Conservation (phyloP, 2,329 filamentous ascomycete genomes). For the Fusarium sacchari region DNA sequence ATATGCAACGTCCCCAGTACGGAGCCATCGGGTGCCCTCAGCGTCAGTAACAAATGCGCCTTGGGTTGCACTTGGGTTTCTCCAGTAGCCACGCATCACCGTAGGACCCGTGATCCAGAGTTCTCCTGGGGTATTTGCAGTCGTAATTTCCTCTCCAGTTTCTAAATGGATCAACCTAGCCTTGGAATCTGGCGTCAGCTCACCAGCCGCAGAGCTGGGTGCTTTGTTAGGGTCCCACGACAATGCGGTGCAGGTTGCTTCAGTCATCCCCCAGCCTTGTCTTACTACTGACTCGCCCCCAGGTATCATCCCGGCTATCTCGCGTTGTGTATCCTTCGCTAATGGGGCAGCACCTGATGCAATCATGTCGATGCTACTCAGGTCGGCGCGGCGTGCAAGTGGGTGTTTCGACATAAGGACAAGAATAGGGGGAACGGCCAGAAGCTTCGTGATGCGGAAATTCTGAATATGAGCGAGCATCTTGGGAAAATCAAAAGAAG, state of each 20-base stretch:
- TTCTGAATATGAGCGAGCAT: conserved; percentile 75
- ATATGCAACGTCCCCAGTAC: conserved; percentile 79
- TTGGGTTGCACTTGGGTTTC: conserved; percentile 72
- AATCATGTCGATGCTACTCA: conserved; percentile 70
- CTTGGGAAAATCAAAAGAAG: conserved; percentile 77
- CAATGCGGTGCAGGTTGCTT: conserved; percentile 76
- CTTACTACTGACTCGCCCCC: conserved; percentile 50
- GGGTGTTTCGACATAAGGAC: conserved; percentile 79
- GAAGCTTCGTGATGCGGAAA: conserved; percentile 73
- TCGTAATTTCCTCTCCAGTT: conserved; percentile 61
- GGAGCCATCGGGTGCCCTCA: conserved; percentile 71
- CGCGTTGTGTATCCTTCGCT: conserved; percentile 58
- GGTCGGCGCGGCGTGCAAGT: conserved; percentile 70
- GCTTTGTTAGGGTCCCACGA: conserved; percentile 72
- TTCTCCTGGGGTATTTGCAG: conserved; percentile 69
- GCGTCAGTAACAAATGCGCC: conserved; percentile 62
- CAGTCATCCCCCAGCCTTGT: conserved; percentile 92
- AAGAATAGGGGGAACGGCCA: conserved; percentile 79
- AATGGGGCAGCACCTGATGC: conserved; percentile 77
- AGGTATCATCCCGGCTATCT: conserved; percentile 62
- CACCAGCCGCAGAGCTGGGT: conserved; percentile 41
- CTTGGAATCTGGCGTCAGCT: conserved; percentile 55
- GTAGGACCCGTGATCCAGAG: conserved; percentile 78
- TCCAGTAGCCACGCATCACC: conserved; percentile 82
- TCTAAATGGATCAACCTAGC: conserved; percentile 72